phyloP scores from a whole-genome alignment of 108 stramenopile genomes.

The Pseudonitzschia pungens region DNA sequence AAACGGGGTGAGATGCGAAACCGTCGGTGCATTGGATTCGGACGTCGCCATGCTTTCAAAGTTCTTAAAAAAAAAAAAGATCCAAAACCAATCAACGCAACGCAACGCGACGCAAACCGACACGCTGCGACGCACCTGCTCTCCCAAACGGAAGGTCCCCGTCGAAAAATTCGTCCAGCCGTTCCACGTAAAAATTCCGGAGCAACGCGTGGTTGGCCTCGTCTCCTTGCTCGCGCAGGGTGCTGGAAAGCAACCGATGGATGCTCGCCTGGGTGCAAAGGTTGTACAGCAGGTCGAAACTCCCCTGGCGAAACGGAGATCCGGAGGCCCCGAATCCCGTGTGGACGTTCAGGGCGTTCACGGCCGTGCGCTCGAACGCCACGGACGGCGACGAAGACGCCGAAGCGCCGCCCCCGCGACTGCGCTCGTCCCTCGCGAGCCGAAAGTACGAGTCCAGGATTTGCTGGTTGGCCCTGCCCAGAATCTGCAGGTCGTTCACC shows the following conservation, averaged over 20 bases:
- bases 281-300: constrained; percentile 70
- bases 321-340: constrained; percentile 35
- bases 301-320: constrained; percentile 62
- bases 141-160: constrained; percentile 60
- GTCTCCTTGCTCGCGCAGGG: constrained; percentile 28
- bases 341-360: constrained; percentile 43
- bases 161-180: constrained; percentile 61
- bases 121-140: constrained; percentile 38
- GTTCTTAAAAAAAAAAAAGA: too few relatives aligned
- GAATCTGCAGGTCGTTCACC: constrained; percentile 55
- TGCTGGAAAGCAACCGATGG: constrained; percentile 51
- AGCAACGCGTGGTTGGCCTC: constrained; percentile 46
- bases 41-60: too few relatives aligned
- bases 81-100: background rate
- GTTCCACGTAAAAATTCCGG: constrained; percentile 51
- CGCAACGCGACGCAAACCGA: too few relatives aligned
- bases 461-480: constrained; percentile 45
- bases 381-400: background rate
- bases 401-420: background rate
- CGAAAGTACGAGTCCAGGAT: constrained; percentile 63
- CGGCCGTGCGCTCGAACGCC: constrained; percentile 60
- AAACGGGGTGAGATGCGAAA: too few relatives aligned
- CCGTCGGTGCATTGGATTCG: too few relatives aligned
- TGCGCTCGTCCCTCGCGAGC: constrained; percentile 28
- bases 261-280: constrained; percentile 66